Conservation (phyloP, 768 basidiomycete species). For the Mycena olivaceomarginata region DNA sequence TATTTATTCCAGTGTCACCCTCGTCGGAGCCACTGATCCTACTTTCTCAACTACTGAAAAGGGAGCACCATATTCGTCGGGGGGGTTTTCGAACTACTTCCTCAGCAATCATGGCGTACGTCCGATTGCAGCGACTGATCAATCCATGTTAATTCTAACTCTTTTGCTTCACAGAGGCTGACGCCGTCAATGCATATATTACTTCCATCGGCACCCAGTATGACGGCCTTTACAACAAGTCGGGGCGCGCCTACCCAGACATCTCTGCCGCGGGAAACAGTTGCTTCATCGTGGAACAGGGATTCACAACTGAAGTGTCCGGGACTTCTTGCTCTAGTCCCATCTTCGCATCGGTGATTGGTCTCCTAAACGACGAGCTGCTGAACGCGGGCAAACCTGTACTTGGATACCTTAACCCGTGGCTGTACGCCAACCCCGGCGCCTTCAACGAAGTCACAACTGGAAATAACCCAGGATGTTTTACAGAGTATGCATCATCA, state of each 20-base stretch:
- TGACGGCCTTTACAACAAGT: background rate
- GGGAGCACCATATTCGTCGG: constrained; percentile 64
- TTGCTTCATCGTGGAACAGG: background rate
- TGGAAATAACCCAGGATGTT: background rate
- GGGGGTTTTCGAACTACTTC: constrained; percentile 70
- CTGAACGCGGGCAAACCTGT: background rate
- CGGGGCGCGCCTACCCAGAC: background rate
- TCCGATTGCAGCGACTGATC: background rate
- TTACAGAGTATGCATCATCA: background rate
- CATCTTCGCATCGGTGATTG: background rate
- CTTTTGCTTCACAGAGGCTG: background rate
- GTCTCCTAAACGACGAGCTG: background rate
- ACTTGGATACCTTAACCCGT: background rate
- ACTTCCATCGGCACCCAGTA: background rate
- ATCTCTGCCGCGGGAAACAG: background rate
- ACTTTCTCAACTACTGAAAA: constrained; percentile 56
- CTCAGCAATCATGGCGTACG: constrained; percentile 47
- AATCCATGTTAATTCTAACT: background rate
- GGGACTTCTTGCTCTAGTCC: background rate
- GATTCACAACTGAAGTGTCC: background rate
- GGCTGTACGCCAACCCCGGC: background rate
- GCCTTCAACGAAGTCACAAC: background rate
- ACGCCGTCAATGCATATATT: background rate
- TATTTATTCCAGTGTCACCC: constrained; percentile 46
- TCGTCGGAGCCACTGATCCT: constrained; percentile 62